Evolutionary conservation across 2,329 filamentous ascomycete genomes (phyloP), one percentile per base, ranked within the genome.

Genomic region (Chaetomium strumarium): DNA sequence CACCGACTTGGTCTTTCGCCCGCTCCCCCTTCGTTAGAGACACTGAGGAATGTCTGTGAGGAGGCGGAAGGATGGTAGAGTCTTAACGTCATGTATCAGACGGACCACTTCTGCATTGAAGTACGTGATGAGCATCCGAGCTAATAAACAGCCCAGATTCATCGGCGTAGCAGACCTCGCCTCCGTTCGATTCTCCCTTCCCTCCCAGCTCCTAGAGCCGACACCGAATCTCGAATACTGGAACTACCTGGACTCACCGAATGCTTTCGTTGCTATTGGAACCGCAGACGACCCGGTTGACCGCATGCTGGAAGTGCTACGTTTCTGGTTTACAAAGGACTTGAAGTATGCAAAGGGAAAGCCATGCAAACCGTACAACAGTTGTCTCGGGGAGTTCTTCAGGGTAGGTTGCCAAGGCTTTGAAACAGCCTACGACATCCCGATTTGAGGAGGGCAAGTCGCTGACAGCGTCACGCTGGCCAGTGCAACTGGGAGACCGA

Each of bases 311-410:
- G 91, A 92, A 65, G 90, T 95, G 30, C 72, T 97, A 63, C 85
- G 91, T 55, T 99, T 97, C 72, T 99, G 93, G 93, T 95, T 97
- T 65, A 97, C 93, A 58, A 99, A 99, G 70, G 93, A 99, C 70
- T 70, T 99, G 70, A 99, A 99, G 81, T 99, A 97, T 66, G 89
- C 95, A 68, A 97, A 97, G 75, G 92, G 92, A 55, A 95, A 91
- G 75, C 93, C 93, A 40, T 97, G 92, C 83, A 99, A 99, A 72
- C 93, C 93, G 11, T 99, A 99, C 75, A 99, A 99, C 72, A 96
- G 91, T 44, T 91, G 90, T 34, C 73, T 99, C 46, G 93, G 93
- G 59, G 93, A 99, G 74, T 99, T 99, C 73, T 99, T 99, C 74
- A 81, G 90, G 73, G 88, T 91, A 75, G 64, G 83, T 74, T 37